phyloP scores from a whole-genome alignment of 495 filamentous ascomycete species.

The Penicillium malachiteum region DNA sequence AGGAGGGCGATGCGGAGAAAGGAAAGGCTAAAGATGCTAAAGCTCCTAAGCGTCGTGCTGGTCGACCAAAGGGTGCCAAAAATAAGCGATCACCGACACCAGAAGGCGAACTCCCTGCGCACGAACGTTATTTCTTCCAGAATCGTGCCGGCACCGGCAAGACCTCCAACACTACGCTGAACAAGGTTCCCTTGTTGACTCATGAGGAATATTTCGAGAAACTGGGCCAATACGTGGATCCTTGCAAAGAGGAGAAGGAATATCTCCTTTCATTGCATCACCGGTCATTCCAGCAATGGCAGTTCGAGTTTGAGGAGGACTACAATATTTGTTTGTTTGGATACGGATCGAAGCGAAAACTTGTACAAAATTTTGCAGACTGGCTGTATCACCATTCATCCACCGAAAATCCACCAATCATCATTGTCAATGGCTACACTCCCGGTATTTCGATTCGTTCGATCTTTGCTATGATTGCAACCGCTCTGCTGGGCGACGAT shows the following conservation, averaged over 20 bases:
- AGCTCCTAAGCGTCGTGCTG: slow-evolving; percentile 56
- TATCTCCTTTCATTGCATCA: slow-evolving; percentile 74
- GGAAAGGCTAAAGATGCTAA: slow-evolving; percentile 33
- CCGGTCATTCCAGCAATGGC: slow-evolving; percentile 85
- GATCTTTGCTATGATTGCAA: slow-evolving; percentile 70
- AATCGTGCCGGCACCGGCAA: slow-evolving; percentile 77
- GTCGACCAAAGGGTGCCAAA: slow-evolving; percentile 57
- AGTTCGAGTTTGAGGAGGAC: slow-evolving; percentile 82
- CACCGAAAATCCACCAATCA: slow-evolving; percentile 53
- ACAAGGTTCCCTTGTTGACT: slow-evolving; percentile 71
- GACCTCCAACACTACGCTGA: slow-evolving; percentile 83
- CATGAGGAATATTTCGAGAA: slow-evolving; percentile 89
- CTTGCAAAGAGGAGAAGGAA: slow-evolving; percentile 67
- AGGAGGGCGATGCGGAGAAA: slow-evolving; percentile 30
- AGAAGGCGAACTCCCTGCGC: slow-evolving; percentile 72
- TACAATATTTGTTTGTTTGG: slow-evolving; percentile 94
- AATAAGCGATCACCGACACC: slow-evolving; percentile 77
- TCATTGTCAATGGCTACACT: slow-evolving; percentile 87
- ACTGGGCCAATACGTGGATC: slow-evolving; percentile 63
- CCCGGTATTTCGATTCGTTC: slow-evolving; percentile 73
- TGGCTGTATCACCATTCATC: slow-evolving; percentile 56
- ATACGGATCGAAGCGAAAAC: slow-evolving; percentile 80
- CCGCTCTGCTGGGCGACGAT: slow-evolving; percentile 60
- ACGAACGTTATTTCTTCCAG: slow-evolving; percentile 92
- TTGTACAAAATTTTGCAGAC: slow-evolving; percentile 75